These are phyloP conservation scores for Emmonsia crescens DNA, from an alignment of 2,329 filamentous ascomycete genomes.

Conservation along the genomic window DNA sequence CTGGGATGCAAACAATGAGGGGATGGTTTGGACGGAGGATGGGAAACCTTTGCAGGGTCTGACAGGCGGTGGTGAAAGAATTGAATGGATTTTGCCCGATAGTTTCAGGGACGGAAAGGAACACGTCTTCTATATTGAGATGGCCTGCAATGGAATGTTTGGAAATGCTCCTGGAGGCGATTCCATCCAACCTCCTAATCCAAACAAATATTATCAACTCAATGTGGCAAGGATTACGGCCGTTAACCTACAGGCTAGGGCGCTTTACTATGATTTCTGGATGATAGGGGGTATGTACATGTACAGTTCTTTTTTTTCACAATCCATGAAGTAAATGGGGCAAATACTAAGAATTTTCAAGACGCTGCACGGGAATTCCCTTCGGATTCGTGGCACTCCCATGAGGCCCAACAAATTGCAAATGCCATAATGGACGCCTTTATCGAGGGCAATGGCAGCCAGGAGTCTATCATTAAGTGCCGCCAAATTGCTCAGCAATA, in stretches of 20 bases:
- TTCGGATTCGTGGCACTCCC: constrained; percentile 75
- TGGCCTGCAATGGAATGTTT: constrained; percentile 99
- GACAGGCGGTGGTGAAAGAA: constrained; percentile 77
- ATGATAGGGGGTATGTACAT: constrained; percentile 57
- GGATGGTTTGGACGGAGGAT: constrained; percentile 82
- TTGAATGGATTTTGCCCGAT: constrained; percentile 82
- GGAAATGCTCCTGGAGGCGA: constrained; percentile 79
- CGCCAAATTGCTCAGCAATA: constrained; percentile 77
- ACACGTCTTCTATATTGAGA: constrained; percentile 89
- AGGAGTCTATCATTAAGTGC: constrained; percentile 66
- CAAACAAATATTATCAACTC: constrained; percentile 71
- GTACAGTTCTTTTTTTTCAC: neutral
- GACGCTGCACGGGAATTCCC: constrained; percentile 91
- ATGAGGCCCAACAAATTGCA: constrained; percentile 70
- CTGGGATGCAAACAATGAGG: constrained; percentile 92
- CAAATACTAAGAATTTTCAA: constrained; percentile 7
- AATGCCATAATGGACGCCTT: constrained; percentile 88
- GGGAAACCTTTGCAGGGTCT: constrained; percentile 86
- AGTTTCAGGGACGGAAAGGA: constrained; percentile 73
- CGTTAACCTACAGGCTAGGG: constrained; percentile 74
- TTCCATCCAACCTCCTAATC: constrained; percentile 75
- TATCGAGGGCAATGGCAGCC: constrained; percentile 60
- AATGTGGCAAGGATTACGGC: constrained; percentile 74
- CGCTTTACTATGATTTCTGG: constrained; percentile 87
- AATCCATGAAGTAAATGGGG: neutral